A percentile compares a stretch with the other conserved stretches of the same genome.
Conservation (phyloP, 495 filamentous ascomycete genomes). For the Pyrenopolyporus hunteri region DNA sequence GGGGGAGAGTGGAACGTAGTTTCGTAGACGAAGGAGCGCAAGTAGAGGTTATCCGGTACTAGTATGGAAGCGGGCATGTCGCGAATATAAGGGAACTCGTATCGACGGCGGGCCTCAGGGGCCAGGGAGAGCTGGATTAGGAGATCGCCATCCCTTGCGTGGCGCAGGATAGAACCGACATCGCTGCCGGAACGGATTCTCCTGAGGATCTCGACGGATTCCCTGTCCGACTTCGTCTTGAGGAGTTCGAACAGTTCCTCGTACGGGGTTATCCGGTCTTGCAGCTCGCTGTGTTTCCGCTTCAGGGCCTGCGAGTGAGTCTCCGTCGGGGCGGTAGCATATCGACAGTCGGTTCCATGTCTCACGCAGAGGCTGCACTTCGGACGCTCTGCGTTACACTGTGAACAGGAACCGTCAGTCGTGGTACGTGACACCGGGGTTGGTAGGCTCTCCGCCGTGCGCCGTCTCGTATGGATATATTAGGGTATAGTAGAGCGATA, state of each 20-base stretch:
- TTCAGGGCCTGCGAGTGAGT: conserved; percentile 51
- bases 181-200: conserved; percentile 48
- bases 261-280: conserved; percentile 41
- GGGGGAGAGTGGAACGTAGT: conserved; percentile 18
- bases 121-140: conserved; percentile 46
- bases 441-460: background rate
- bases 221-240: conserved; percentile 39
- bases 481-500: too few species aligned
- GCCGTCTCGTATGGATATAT: too few species aligned
- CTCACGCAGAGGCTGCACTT: conserved; percentile 46
- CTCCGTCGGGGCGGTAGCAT: conserved; percentile 47
- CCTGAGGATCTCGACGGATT: conserved; percentile 45
- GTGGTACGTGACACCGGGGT: conserved; percentile 8
- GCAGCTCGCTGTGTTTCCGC: conserved; percentile 48
- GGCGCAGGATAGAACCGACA: conserved; percentile 42
- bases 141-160: conserved; percentile 49
- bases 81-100: conserved; percentile 48
- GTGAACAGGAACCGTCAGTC: background rate
- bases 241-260: conserved; percentile 47
- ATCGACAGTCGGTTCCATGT: conserved; percentile 45
- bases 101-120: conserved; percentile 48
- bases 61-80: conserved; percentile 47
- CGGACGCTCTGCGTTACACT: conserved; percentile 50
- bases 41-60: conserved; percentile 43
- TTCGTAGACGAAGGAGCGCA: conserved; percentile 48